Evolutionary conservation across 345 rosid species (phyloP).

Genomic region (Noccaea bulbosa): DNA sequence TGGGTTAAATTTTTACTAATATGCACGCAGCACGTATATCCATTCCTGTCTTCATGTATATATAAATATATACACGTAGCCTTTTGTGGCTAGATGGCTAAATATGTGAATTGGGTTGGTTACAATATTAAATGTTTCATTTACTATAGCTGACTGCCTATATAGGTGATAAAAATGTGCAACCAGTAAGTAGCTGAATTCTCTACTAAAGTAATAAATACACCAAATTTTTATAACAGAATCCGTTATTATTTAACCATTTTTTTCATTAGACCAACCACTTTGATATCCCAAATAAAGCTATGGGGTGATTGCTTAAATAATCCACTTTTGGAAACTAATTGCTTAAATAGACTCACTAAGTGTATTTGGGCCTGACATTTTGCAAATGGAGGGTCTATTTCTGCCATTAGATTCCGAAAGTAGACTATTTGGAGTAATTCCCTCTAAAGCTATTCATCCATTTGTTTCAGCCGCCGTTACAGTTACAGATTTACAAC

Average conservation of each 20-base stretch:
- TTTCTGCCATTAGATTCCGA: too few relatives aligned
- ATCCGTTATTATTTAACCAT: not conserved
- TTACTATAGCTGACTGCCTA: slow-evolving; percentile 9
- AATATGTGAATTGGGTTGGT: slow-evolving; percentile 22
- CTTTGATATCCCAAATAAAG: not conserved
- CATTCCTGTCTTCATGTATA: slow-evolving; percentile 1
- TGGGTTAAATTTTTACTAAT: not conserved
- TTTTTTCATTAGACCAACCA: slow-evolving; percentile 16
- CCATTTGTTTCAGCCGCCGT: not conserved
- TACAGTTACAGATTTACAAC: slow-evolving; percentile 1
- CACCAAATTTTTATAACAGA: slow-evolving; percentile 11
- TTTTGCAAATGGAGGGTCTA: too few relatives aligned
- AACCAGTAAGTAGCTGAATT: slow-evolving; percentile 32
- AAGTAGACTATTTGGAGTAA: too few relatives aligned
- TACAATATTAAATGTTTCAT: slow-evolving; percentile 35
- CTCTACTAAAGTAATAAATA: slow-evolving; percentile 16
- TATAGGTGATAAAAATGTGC: slow-evolving; percentile 17
- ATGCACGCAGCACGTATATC: slow-evolving; percentile 10
- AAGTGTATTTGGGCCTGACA: too few relatives aligned
- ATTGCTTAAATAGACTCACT: too few relatives aligned
- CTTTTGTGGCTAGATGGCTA: not conserved
- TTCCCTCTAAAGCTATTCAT: slow-evolving; percentile 19
- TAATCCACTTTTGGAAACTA: too few relatives aligned
- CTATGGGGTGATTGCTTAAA: too few relatives aligned
- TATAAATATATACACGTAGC: slow-evolving; percentile 9